A percentile compares a stretch with the other conserved stretches of the same genome.
These are phyloP conservation scores for Apiotrichum laibachii DNA, from an alignment of 1,284 basidiomycete genomes.

Conservation along the genomic window DNA sequence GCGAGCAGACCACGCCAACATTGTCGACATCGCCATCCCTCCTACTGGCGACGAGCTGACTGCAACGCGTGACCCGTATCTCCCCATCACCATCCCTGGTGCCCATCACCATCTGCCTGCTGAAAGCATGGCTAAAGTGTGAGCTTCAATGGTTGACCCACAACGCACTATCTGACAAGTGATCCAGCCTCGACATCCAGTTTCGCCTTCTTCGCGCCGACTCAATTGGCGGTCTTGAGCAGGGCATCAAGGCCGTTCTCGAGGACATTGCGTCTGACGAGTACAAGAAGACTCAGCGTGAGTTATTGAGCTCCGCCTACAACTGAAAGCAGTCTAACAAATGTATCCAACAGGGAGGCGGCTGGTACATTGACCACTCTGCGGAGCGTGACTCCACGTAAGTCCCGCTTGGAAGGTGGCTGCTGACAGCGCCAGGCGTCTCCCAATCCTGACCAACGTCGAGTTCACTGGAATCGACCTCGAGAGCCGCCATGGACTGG, in stretches of 20 bases:
- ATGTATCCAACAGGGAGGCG: not conserved
- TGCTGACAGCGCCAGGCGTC: conserved; percentile 46
- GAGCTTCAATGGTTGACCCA: no score
- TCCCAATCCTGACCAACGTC: conserved; percentile 61
- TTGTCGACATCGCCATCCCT: conserved; percentile 60
- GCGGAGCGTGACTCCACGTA: conserved; percentile 1
- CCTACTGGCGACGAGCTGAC: conserved; percentile 66
- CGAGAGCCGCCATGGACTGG: conserved; percentile 55
- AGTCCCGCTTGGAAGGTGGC: not conserved
- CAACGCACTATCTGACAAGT: no score
- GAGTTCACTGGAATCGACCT: conserved; percentile 53
- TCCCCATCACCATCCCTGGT: conserved; percentile 60
- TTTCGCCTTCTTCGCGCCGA: conserved; percentile 69
- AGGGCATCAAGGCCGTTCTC: conserved; percentile 55
- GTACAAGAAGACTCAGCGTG: no score
- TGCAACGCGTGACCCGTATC: conserved; percentile 55
- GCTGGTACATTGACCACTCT: conserved; percentile 8
- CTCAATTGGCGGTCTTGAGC: conserved; percentile 52
- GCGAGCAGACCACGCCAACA: conserved; percentile 55
- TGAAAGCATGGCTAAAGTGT: conserved; percentile 4
- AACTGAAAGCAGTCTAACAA: not conserved
- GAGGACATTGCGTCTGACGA: conserved; percentile 49
- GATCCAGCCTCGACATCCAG: conserved; percentile 60
- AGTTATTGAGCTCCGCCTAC: not conserved
- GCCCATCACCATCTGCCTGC: conserved; percentile 58